Evolutionary conservation across 176 grass and related monocot species (phyloP), one percentile per base, ranked within the genome.

Genomic region (Aechmea fasciata): DNA sequence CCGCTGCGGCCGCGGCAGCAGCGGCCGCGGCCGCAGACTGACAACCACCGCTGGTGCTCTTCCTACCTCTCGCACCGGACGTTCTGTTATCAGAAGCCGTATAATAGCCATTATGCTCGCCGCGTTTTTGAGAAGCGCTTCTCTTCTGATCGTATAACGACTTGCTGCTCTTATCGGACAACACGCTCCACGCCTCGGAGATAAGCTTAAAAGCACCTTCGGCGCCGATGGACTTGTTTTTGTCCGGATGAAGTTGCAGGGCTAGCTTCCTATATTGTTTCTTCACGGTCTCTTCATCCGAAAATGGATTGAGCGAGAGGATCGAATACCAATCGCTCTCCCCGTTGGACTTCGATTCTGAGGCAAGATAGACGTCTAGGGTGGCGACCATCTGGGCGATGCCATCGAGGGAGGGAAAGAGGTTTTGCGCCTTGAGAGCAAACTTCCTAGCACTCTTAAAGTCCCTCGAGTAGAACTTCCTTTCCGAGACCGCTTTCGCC

Each of bases 241-340:
- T 97, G 66, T 97, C 93, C 51, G 93, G 93, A 61, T 97, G 94
- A 64, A 97, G 73, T 69, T 87, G 84, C 26, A 97, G 76, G 49
- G 82, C 86, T 69, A 97, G 79, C 65, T 82, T 91, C 65, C 87
- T 92, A 74, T 97, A 92, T 18, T 92, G 89, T 15, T 97, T 92
- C 83, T 90, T 97, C 52, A 97, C 77, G 53, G 83, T 81, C 69
- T 97, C 94, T 78, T 97, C 94, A 57, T 92, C 89, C 17, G 79
- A 73, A 51, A 76, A 87, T 15, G 89, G 74, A 61, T 69, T 73
- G 41, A 92, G 65, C 75, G 81, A 91, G 49, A 97, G 81, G 75
- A 97, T 90, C 50, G 81, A 76, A 57, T 97, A 97, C 84, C 89
- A 87, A 68, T 97, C 93, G 49, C 70, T 87, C 82, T 97, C 89